A percentile compares a stretch with the other conserved stretches of the same genome.
Conservation (phyloP, 768 basidiomycete genomes). For the Lactarius psammicola region DNA sequence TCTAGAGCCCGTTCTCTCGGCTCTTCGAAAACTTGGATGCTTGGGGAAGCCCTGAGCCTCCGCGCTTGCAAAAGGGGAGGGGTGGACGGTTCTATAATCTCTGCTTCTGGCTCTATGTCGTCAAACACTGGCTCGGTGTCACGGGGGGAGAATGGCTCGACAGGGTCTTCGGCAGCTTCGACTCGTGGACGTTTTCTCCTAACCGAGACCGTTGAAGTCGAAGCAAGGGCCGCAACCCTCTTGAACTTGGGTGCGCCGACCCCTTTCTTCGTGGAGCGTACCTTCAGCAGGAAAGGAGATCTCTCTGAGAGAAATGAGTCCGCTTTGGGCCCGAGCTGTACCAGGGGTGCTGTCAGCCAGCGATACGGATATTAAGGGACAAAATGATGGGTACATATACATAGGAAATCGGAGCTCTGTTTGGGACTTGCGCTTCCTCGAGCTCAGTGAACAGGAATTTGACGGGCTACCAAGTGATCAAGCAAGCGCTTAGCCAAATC, state of each 20-base stretch:
- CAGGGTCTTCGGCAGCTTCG: slow-evolving; percentile 8
- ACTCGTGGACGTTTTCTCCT: slow-evolving; percentile 11
- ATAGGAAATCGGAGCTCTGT: slow-evolving; percentile 20
- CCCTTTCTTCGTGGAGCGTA: slow-evolving; percentile 12
- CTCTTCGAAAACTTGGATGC: slow-evolving; percentile 12
- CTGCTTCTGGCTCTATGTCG: slow-evolving; percentile 17
- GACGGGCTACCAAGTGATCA: slow-evolving; percentile 15
- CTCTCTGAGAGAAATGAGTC: slow-evolving; percentile 12
- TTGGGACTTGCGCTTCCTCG: slow-evolving; percentile 4
- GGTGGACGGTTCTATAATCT: not conserved
- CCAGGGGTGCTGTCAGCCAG: not conserved
- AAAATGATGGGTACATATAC: slow-evolving; percentile 6
- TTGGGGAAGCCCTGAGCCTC: slow-evolving; percentile 10
- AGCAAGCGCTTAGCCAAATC: slow-evolving; percentile 18
- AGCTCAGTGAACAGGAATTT: slow-evolving; percentile 9
- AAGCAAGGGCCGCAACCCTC: not conserved
- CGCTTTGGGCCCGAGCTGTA: slow-evolving; percentile 21
- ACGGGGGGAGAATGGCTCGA: slow-evolving; percentile 10
- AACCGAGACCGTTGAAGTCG: slow-evolving; percentile 6
- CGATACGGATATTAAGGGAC: not conserved
- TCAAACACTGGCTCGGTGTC: slow-evolving; percentile 17
- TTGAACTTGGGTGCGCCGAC: not conserved
- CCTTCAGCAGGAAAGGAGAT: slow-evolving; percentile 7
- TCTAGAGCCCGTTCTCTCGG: not conserved
- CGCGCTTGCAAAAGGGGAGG: slow-evolving; percentile 9